These are phyloP conservation scores for Favolaschia claudopus DNA, from an alignment of 768 basidiomycete genomes.

Conservation along the genomic window DNA sequence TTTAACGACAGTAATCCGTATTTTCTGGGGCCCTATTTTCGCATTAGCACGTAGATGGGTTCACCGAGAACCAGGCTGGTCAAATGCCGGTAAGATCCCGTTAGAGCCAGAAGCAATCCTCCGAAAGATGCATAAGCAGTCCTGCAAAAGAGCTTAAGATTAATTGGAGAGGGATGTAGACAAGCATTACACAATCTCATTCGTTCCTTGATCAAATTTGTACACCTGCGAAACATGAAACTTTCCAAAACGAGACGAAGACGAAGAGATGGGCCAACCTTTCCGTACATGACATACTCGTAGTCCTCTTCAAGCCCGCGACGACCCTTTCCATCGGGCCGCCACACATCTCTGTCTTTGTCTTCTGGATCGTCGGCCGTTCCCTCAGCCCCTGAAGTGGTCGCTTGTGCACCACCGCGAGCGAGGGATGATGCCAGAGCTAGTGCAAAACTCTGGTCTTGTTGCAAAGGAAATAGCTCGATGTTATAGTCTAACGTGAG, in stretches of 20 bases:
- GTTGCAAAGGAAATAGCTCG: constrained; percentile 82
- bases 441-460: constrained; percentile 79
- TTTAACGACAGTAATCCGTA: constrained; percentile 19
- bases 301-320: constrained; percentile 92
- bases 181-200: constrained; percentile 81
- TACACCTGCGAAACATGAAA: constrained; percentile 70
- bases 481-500: constrained; percentile 94
- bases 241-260: background rate
- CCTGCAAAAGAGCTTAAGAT: constrained; percentile 48
- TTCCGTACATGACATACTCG: constrained; percentile 99
- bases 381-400: constrained; percentile 55
- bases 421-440: constrained; percentile 85
- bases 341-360: constrained; percentile 82
- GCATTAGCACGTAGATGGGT: constrained; percentile 87
- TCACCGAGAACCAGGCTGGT: constrained; percentile 92
- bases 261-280: constrained; percentile 63
- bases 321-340: constrained; percentile 83
- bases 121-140: constrained; percentile 98
- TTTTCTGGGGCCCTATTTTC: constrained; percentile 57
- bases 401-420: constrained; percentile 56
- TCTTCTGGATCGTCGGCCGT: constrained; percentile 63
- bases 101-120: constrained; percentile 91
- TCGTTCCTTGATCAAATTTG: constrained; percentile 89
- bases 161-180: background rate
- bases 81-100: constrained; percentile 93